phyloP scores from a whole-genome alignment of 2,329 filamentous ascomycete species.

The Paraphoma chrysanthemicola region DNA sequence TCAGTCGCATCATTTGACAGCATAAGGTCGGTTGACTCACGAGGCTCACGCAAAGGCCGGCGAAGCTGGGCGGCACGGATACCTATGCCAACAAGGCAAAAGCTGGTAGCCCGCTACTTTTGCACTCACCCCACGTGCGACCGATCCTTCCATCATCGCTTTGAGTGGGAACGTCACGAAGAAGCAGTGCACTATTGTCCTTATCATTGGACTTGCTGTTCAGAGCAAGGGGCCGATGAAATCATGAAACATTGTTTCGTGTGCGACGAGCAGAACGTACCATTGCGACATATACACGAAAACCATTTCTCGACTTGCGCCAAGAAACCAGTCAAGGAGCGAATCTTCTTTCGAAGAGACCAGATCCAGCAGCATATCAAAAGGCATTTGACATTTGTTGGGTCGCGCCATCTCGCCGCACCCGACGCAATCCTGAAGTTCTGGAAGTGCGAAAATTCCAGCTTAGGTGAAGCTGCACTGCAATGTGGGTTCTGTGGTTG shows the following conservation, averaged over 20 bases:
- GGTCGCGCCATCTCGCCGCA: too few species aligned
- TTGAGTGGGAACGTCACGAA: slow-evolving; percentile 16
- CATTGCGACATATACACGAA: neutral
- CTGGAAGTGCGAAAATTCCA: neutral
- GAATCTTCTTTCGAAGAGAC: slow-evolving; percentile 8
- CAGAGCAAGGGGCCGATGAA: too few species aligned
- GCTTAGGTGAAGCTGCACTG: neutral
- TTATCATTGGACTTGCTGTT: slow-evolving; percentile 14
- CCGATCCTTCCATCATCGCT: neutral
- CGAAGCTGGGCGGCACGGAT: slow-evolving; percentile 1
- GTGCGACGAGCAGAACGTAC: neutral
- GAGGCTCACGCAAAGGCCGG: slow-evolving; percentile 10
- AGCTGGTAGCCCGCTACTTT: neutral
- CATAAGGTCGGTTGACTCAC: slow-evolving; percentile 6
- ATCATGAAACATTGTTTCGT: neutral
- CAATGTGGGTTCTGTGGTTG: slow-evolving; percentile 6
- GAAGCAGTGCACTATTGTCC: slow-evolving; percentile 13
- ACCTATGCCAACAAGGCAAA: neutral
- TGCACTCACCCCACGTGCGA: slow-evolving; percentile 9
- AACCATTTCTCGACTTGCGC: neutral
- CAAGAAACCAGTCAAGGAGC: neutral
- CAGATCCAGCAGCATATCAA: slow-evolving; percentile 10
- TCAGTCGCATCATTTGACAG: neutral
- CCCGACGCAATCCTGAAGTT: neutral
- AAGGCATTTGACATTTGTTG: neutral